Evolutionary conservation across 2,329 filamentous ascomycete genomes (phyloP).

Genomic region (Botrytis byssoidea): DNA sequence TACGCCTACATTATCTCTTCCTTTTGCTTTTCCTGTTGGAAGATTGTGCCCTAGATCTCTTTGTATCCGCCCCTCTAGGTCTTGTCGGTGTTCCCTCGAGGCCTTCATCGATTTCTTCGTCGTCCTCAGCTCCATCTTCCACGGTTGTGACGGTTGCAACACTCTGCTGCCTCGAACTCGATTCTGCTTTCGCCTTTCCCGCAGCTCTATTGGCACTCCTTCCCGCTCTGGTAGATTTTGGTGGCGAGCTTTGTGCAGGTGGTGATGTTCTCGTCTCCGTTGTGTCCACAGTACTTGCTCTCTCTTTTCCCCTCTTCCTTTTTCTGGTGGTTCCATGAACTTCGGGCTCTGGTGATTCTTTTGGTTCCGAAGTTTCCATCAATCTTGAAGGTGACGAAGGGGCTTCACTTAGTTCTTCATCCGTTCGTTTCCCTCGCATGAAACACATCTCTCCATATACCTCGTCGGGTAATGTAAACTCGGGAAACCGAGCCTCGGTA

Average conservation of each 20-base stretch:
- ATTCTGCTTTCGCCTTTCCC: constrained; percentile 43
- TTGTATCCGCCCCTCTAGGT: constrained; percentile 29
- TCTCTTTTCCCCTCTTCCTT: constrained; percentile 41
- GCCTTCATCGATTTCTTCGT: constrained; percentile 41
- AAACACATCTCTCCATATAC: constrained; percentile 38
- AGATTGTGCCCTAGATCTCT: constrained; percentile 26
- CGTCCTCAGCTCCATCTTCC: constrained; percentile 41
- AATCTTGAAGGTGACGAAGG: constrained; percentile 39
- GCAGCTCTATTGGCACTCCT: constrained; percentile 44
- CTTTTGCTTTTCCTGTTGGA: constrained; percentile 35
- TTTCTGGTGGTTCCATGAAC: constrained; percentile 19
- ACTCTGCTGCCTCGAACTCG: constrained; percentile 39
- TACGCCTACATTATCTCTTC: constrained; percentile 28
- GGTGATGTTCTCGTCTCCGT: constrained; percentile 47
- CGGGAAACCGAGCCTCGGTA: constrained; percentile 59
- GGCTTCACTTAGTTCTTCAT: constrained; percentile 35
- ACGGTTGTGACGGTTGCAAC: constrained; percentile 39
- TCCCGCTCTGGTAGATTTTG: constrained; percentile 41
- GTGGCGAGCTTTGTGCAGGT: constrained; percentile 41
- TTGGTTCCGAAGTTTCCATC: constrained; percentile 30
- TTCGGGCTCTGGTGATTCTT: constrained; percentile 20
- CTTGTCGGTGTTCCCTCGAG: constrained; percentile 35
- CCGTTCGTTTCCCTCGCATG: constrained; percentile 31
- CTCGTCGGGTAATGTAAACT: constrained; percentile 59
- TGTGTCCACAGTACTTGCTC: constrained; percentile 52